Percentiles rank a stretch among this genome's conserved stretches.
These are phyloP conservation scores for Colletotrichum cereale DNA, from an alignment of 2,329 filamentous ascomycete genomes.

Conservation along the genomic window DNA sequence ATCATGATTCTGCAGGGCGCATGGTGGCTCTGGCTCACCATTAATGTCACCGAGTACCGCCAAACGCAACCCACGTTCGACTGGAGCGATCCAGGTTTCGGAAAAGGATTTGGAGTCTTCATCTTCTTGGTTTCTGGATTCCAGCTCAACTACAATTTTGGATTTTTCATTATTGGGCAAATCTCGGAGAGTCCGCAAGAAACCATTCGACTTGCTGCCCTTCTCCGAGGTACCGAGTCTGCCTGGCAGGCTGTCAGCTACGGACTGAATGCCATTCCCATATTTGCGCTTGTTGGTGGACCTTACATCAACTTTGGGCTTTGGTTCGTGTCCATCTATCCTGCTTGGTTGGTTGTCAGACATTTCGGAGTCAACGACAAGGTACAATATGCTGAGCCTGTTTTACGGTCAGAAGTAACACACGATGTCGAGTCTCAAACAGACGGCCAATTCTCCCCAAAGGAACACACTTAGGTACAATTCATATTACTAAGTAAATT, in stretches of 20 bases:
- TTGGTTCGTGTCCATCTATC: constrained; percentile 71
- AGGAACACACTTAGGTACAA: not conserved
- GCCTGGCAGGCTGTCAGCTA: constrained; percentile 78
- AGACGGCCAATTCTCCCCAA: not conserved
- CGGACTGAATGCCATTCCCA: constrained; percentile 68
- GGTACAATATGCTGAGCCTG: constrained; percentile 4
- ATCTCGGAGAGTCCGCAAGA: constrained; percentile 70
- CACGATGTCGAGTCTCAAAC: not conserved
- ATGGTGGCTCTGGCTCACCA: constrained; percentile 77
- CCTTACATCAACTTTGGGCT: constrained; percentile 77
- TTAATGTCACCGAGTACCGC: constrained; percentile 71
- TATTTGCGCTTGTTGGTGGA: constrained; percentile 73
- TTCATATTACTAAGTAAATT: not conserved
- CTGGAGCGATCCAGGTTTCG: constrained; percentile 59
- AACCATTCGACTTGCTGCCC: constrained; percentile 72
- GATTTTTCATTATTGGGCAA: constrained; percentile 77
- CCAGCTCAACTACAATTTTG: constrained; percentile 78
- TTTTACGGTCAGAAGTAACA: not conserved
- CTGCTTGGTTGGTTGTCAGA: constrained; percentile 69
- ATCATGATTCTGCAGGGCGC: constrained; percentile 70
- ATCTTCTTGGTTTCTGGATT: constrained; percentile 75
- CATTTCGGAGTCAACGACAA: not conserved
- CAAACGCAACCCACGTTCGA: constrained; percentile 63
- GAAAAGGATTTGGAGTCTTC: constrained; percentile 62
- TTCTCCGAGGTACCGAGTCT: constrained; percentile 75